Percentiles rank a stretch among this genome's conserved stretches.
These are phyloP conservation scores for Thinopyrum elongatum DNA, from an alignment of 176 grass and related monocot genomes.

Conservation along the genomic window DNA sequence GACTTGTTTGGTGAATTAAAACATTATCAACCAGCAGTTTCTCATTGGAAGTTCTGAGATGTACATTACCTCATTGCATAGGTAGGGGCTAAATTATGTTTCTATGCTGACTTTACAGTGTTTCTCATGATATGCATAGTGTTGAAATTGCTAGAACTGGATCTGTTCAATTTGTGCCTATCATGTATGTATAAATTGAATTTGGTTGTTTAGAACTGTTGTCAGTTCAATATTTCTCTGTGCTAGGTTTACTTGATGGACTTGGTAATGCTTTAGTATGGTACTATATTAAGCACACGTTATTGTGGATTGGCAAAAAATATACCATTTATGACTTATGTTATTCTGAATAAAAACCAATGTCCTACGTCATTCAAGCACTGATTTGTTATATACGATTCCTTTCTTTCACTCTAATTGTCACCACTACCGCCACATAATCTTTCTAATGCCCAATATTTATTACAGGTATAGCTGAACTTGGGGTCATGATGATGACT, in stretches of 20 bases:
- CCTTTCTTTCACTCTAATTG: conserved; percentile 16
- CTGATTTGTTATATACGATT: conserved; percentile 12
- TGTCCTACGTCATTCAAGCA: not conserved
- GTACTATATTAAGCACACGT: not conserved
- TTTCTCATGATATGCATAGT: not conserved
- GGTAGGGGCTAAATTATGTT: not conserved
- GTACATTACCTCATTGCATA: not conserved
- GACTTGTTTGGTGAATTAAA: not conserved
- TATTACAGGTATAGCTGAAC: conserved; percentile 82
- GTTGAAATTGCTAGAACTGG: not conserved
- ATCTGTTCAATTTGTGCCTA: conserved; percentile 6
- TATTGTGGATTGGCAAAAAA: conserved; percentile 8
- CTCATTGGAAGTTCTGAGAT: conserved; percentile 16
- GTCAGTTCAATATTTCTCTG: not conserved
- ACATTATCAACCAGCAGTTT: not conserved
- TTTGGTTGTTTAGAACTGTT: not conserved
- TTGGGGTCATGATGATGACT: conserved; percentile 98
- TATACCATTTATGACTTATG: not conserved
- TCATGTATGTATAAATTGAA: conserved; percentile 1
- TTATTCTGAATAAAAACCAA: conserved; percentile 12
- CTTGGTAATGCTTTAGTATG: conserved; percentile 7
- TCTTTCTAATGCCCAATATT: conserved; percentile 37
- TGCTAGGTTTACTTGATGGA: not conserved
- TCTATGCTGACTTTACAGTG: not conserved
- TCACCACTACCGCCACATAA: not conserved